Conservation (phyloP, 176 grass and related monocot genomes). For the Ensete glaucum region DNA sequence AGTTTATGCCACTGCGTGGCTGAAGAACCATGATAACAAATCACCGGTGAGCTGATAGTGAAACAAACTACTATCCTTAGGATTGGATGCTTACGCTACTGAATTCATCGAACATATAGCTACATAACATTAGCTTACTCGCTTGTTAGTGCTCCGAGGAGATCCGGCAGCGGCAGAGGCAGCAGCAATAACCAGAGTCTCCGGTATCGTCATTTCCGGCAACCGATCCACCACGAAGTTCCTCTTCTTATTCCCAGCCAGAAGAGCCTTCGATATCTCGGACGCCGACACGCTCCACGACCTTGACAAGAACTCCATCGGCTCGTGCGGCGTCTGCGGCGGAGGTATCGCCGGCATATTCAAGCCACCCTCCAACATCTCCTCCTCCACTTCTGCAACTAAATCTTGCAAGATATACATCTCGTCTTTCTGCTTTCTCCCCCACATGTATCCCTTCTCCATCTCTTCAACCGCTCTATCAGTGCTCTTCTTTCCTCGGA, state of each 20-base stretch:
- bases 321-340: conserved; percentile 69
- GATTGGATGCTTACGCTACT: no score
- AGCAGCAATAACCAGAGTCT: conserved; percentile 5
- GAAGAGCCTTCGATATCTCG: conserved; percentile 64
- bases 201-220: conserved; percentile 51
- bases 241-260: conserved; percentile 38
- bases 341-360: conserved; percentile 33
- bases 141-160: conserved; percentile 31
- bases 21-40: conserved; percentile 14
- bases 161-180: conserved; percentile 9
- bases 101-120: neutral
- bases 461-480: conserved; percentile 8
- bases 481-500: neutral
- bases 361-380: neutral
- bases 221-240: conserved; percentile 25
- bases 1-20: conserved; percentile 34
- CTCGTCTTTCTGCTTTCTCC: conserved; percentile 15
- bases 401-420: neutral
- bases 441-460: conserved; percentile 21
- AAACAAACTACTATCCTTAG: no score
- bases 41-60: neutral
- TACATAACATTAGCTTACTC: conserved; percentile 28
- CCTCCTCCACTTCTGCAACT: conserved; percentile 24
- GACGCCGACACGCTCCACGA: conserved; percentile 84
- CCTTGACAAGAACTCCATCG: conserved; percentile 68